Percentiles rank a stretch among this genome's conserved stretches.
Conservation (phyloP, 2,329 filamentous ascomycete genomes). For the Exophiala sideris region DNA sequence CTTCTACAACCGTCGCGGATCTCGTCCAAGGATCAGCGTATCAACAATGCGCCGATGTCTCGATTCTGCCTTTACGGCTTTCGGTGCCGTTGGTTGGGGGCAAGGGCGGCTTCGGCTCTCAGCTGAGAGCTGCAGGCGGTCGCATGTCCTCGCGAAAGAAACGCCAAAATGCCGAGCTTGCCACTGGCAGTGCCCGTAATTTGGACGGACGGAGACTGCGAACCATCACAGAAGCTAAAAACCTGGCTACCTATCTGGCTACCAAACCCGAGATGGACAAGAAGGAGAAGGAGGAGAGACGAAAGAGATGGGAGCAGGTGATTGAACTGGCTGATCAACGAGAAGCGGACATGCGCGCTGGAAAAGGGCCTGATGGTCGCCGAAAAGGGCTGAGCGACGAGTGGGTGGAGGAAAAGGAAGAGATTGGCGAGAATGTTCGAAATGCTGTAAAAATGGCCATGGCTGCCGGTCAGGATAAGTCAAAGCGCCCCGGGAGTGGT, state of each 20-base stretch:
- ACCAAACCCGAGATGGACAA: conserved; percentile 97
- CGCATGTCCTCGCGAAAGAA: conserved; percentile 96
- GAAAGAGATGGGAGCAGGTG: conserved; percentile 82
- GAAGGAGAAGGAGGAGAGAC: conserved; percentile 82
- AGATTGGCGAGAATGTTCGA: conserved; percentile 76
- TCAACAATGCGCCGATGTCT: conserved; percentile 48
- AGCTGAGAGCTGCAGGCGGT: conserved; percentile 91
- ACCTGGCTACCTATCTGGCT: conserved; percentile 87
- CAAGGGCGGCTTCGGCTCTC: conserved; percentile 96
- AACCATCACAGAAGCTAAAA: conserved; percentile 93
- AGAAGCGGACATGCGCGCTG: conserved; percentile 77
- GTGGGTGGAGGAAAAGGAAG: conserved; percentile 94
- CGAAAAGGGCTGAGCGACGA: conserved; percentile 68
- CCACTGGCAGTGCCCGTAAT: conserved; percentile 76
- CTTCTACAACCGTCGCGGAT: conserved; percentile 33
- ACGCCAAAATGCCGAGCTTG: conserved; percentile 62
- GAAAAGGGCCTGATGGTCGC: conserved; percentile 50
- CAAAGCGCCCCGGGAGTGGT: conserved; percentile 35
- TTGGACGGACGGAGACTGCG: conserved; percentile 84
- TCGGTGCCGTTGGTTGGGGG: conserved; percentile 79
- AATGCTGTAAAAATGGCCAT: conserved; percentile 72
- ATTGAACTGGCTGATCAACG: conserved; percentile 78
- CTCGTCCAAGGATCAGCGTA: conserved; percentile 9
- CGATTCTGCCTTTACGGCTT: conserved; percentile 78
- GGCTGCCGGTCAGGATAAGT: conserved; percentile 54